Conservation (phyloP, 2,329 filamentous ascomycete species). For the Phyllosticta citrichinensis region DNA sequence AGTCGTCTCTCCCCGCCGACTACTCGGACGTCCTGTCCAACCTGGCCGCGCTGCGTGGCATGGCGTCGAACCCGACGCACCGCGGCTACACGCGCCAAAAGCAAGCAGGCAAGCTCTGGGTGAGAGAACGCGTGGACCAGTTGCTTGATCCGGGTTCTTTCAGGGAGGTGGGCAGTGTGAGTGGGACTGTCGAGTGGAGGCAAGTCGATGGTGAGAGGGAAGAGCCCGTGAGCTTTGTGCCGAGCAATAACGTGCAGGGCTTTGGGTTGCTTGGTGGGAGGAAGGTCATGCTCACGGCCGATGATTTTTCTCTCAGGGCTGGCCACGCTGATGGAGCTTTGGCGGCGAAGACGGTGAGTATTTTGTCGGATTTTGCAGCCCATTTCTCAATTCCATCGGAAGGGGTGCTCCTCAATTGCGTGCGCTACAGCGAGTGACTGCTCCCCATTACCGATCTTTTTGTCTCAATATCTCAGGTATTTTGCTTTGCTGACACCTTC, state of each 20-base stretch:
- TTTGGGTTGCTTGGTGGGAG: slow-evolving; percentile 44
- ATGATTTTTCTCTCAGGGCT: slow-evolving; percentile 54
- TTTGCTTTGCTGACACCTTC: slow-evolving; percentile 12
- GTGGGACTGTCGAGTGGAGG: slow-evolving; percentile 50
- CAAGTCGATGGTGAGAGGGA: slow-evolving; percentile 33
- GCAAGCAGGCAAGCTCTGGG: slow-evolving; percentile 55
- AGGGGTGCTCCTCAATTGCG: too few species aligned
- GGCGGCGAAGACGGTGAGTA: slow-evolving; percentile 42
- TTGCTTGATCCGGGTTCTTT: slow-evolving; percentile 49
- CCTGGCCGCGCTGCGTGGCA: slow-evolving; percentile 40
- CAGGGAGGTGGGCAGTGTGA: slow-evolving; percentile 50
- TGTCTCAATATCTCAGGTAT: neutral
- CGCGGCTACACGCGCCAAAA: slow-evolving; percentile 54
- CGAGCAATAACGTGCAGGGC: slow-evolving; percentile 54
- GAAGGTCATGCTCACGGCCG: slow-evolving; percentile 50
- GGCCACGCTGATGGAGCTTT: slow-evolving; percentile 55
- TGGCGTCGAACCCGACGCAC: slow-evolving; percentile 42
- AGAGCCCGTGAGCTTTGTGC: slow-evolving; percentile 42
- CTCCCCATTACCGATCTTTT: too few species aligned
- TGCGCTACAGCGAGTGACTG: too few species aligned
- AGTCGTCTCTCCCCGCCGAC: slow-evolving; percentile 43
- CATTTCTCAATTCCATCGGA: neutral
- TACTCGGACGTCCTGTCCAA: slow-evolving; percentile 53
- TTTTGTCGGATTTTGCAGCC: neutral
- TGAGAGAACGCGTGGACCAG: slow-evolving; percentile 49